A percentile compares a stretch with the other conserved stretches of the same genome.
Evolutionary conservation across 1,284 basidiomycete species (phyloP).

Genomic region (Schizophyllum amplum): DNA sequence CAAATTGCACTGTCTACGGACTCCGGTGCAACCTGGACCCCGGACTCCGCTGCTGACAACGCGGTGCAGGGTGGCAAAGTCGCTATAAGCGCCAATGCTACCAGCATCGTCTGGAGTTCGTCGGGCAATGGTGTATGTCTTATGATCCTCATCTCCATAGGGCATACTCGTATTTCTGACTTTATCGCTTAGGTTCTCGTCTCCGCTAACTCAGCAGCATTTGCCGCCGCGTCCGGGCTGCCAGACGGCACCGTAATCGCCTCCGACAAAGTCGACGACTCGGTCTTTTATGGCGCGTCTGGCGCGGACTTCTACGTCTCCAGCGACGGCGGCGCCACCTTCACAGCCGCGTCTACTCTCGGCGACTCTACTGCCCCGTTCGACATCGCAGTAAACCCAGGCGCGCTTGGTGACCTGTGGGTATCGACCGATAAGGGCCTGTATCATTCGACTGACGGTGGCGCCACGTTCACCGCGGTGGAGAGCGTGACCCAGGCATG

Average conservation of each 20-base stretch:
- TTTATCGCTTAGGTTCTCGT: slow-evolving; percentile 46
- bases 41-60: slow-evolving; percentile 20
- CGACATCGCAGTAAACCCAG: slow-evolving; percentile 46
- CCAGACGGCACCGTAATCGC: slow-evolving; percentile 47
- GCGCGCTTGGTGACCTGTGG: slow-evolving; percentile 50
- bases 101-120: not conserved
- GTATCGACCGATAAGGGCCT: slow-evolving; percentile 53
- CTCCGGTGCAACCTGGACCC: slow-evolving; percentile 41
- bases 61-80: slow-evolving; percentile 43
- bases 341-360: slow-evolving; percentile 33
- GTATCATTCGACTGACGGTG: slow-evolving; percentile 51
- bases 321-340: slow-evolving; percentile 44
- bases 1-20: slow-evolving; percentile 51
- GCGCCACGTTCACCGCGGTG: slow-evolving; percentile 40
- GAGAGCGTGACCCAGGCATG: slow-evolving; percentile 43
- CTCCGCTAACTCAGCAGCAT: slow-evolving; percentile 41
- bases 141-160: too few species aligned
- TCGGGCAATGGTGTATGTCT: slow-evolving; percentile 39
- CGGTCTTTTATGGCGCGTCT: slow-evolving; percentile 50
- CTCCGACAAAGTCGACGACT: slow-evolving; percentile 51
- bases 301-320: slow-evolving; percentile 51
- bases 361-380: slow-evolving; percentile 39
- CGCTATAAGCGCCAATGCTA: slow-evolving; percentile 38
- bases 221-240: slow-evolving; percentile 40
- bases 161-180: too few species aligned